Base-by-base conservation (phyloP, 169 alveolate species). In the Plasmodium gonderi region DNA sequence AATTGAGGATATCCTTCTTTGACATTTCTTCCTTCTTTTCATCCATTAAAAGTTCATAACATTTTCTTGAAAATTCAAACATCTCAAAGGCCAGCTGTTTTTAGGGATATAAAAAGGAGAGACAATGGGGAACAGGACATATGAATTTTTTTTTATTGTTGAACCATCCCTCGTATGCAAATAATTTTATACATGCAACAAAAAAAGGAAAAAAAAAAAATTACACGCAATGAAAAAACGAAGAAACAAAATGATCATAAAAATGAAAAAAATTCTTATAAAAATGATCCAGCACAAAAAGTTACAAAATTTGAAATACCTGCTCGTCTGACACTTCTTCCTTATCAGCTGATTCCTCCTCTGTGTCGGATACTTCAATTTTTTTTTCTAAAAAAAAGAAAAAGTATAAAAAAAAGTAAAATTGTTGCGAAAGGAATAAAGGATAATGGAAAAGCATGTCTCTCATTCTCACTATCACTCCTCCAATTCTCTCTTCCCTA, bases 251-350 rank as follows among this genome's bases (percentile, higher is more conserved):
- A 5, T 23, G 17, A 36, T 14, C 72, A 60, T 6, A 23, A 20
- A 60, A 23, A 60, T 23, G 36, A 36, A 60, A 20, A n/a, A 36
- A 3, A 23, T 36, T 3, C 72, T 9, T 60, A 6, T 29, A 17
- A 60, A 60, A 60, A 75, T 75, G 65, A 23, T 45, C 51, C 7
- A 20, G 26, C 23, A 20, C 0, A 23, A 42, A 45, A 20, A n/a
- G n/a, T n/a, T 2, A 77, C 1, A 14, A 12, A 77, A 45, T 77
- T 26, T 17, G 8, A 8, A 77, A 6, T 82, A 82, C 92, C 79
- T 82, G 92, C 31, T 82, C 92, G 60, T 82, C 92, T 3, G 92
- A 36, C 29, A 82, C 92, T 82, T 82, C 92, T 20, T 82, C 92
- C 64, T 82, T 82, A 26, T 68, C 82, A 14, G 29, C 23, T 17